phyloP scores from a whole-genome alignment of 805 yeast genomes.

The Yarrowia divulgata region DNA sequence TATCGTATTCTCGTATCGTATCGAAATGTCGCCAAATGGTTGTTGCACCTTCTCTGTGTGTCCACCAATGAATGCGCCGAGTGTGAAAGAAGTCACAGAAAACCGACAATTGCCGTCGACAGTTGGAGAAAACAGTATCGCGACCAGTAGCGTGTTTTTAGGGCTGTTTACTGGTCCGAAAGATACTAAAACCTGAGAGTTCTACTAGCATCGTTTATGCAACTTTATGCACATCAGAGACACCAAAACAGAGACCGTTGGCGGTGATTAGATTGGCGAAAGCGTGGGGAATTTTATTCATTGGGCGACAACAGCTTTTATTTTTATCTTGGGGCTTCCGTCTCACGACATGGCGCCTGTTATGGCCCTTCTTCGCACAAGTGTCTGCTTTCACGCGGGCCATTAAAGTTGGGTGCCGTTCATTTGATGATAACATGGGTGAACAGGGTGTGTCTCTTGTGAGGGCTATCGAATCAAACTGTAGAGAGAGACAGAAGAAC shows the following conservation, averaged over 20 bases:
- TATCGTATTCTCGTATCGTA: background rate
- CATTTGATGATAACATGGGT: slow-evolving; percentile 15
- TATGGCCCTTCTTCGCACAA: too few relatives aligned
- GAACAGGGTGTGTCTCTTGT: slow-evolving; percentile 3
- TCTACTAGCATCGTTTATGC: slow-evolving; percentile 13
- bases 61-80: background rate
- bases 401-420: slow-evolving; percentile 25
- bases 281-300: background rate
- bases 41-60: background rate
- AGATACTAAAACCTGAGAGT: slow-evolving; percentile 9
- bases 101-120: background rate
- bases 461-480: background rate
- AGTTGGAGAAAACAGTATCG: background rate
- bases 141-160: background rate
- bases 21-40: background rate
- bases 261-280: background rate
- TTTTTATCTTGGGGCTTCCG: background rate
- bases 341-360: background rate
- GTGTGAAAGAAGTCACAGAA: background rate
- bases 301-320: background rate
- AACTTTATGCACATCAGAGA: slow-evolving; percentile 13
- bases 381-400: background rate
- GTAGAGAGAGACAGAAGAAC: background rate
- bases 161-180: slow-evolving; percentile 16
- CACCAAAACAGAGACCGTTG: slow-evolving; percentile 7